Evolutionary conservation across 306 rosid genomes (phyloP), one percentile per base, ranked within the genome.

Genomic region (Castanea mollissima): DNA sequence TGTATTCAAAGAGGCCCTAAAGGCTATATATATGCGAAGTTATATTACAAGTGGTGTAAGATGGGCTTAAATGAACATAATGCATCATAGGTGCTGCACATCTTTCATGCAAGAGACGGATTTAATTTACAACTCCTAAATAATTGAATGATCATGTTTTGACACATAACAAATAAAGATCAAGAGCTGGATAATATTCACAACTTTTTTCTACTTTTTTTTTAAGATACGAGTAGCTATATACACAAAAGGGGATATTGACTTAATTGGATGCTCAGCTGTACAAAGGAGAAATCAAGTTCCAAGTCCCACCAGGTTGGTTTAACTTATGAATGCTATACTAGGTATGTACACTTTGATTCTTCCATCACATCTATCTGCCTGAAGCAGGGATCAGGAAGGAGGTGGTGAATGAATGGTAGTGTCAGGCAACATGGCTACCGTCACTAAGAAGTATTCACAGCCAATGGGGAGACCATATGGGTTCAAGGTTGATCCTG

Each of bases 401-500:
- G 97, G 82, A 79, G 97, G 76, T 58, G 96, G 76, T 78, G 97
- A 89, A 91, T 90, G 96, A 96, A 96, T 90, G 70, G 90, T 79
- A 83, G 89, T 87, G 83, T 87, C 99, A 25, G 99, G 99, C 88
- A 96, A 90, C 97, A 96, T 91, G 62, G 99, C 99, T 88, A 93
- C 87, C 69, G 99, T 96, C 85, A 93, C 99, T 76, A 96, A 80
- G 74, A 90, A 96, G 86, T 87, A 96, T 93, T 96, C 99, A 89
- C 97, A 90, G 75, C 99, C 99, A 80, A 88, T 81, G n/a, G 98
- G 96, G 87, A 93, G 94, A 91, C 93, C 90, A 52, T 87, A 93
- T 23, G 98, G 94, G 83, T 93, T 93, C 71, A 74, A 71, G 80
- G 92, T 78, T 87, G 93, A 91, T 73, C 98, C 98, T 90, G 97